Base-by-base conservation (phyloP, 352 stramenopile genomes). In the Pilasporangium apinafurcum region DNA sequence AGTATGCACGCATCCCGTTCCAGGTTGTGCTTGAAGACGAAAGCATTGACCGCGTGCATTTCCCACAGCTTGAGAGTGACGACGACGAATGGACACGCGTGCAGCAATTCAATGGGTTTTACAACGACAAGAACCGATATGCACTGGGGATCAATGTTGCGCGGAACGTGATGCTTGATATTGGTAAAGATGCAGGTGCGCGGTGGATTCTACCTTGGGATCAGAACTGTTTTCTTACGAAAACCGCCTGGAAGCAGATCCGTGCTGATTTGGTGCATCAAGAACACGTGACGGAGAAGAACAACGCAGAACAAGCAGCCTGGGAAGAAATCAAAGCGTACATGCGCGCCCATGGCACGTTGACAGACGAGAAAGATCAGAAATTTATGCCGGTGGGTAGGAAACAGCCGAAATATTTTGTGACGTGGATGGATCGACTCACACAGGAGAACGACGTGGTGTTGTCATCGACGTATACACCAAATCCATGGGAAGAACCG, bases 151-250 rank as follows among this genome's bases (percentile, higher is more conserved):
- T 82, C 34, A 82, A 82, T 34, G 41, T 44, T 3, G 69, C 66
- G 21, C 60, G 66, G 1, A 82, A 82, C 27, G 29, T 51, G 8
- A 82, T 82, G 63, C 31, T 79, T 8, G 63, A 65, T 14, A 59
- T 79, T 27, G 66, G 66, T 2, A 38, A 27, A 10, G 21, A 44
- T 0, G 56, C 53, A 28, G 63, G 66, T 12, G 66, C 63, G 27
- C 58, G 44, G 14, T 82, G 69, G 69, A 45, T 82, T 17, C 14
- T 82, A 8, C 65, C 68, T 0, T 82, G 68, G 66, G 69, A 79
- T 43, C 66, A 82, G 45, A 71, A 65, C 27, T 75, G 66, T 31
- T 82, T 75, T 33, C 32, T 82, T 4, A 71, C 63, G 4, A 42
- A 38, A 0, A 50, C 62, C 14, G 66, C 69, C 12, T 82, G 69